Evolutionary conservation across 345 rosid species (phyloP).

Genomic region (Nasturtium officinale): DNA sequence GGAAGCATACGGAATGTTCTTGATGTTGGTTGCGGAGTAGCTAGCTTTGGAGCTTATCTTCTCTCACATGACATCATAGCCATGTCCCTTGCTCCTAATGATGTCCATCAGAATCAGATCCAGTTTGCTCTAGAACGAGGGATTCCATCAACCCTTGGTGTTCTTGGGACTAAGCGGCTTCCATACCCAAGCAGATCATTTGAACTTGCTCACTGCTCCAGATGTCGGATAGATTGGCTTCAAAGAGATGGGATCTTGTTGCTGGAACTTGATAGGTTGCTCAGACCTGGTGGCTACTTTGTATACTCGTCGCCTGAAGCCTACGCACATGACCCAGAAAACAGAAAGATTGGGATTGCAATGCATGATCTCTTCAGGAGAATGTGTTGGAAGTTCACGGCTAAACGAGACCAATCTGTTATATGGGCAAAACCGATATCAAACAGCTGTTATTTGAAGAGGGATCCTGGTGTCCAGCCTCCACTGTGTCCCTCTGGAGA

Average conservation of each 20-base stretch:
- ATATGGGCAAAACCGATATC: conserved; percentile 87
- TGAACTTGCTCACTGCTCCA: conserved; percentile 94
- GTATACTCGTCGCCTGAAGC: conserved; percentile 98
- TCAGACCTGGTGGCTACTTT: conserved; percentile 97
- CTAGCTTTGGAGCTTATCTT: conserved; percentile 98
- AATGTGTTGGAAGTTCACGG: conserved; percentile 92
- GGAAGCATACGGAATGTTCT: conserved; percentile 86
- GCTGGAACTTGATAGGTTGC: conserved; percentile 87
- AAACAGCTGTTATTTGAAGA: conserved; percentile 84
- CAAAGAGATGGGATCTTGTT: conserved; percentile 93
- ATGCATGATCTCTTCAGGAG: conserved; percentile 78
- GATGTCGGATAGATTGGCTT: conserved; percentile 98
- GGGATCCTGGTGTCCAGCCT: conserved; percentile 66
- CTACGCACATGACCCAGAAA: conserved; percentile 83
- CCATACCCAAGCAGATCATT: conserved; percentile 98
- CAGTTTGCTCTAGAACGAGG: conserved; percentile 97
- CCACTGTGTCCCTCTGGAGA: conserved; percentile 77
- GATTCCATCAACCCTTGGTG: conserved; percentile 92
- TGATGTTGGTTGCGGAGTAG: conserved; percentile 98
- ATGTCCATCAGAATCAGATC: conserved; percentile 97
- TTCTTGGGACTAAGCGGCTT: conserved; percentile 91
- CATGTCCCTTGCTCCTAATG: conserved; percentile 97
- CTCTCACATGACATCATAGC: conserved; percentile 80
- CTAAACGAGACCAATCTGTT: conserved; percentile 82
- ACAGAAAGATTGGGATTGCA: conserved; percentile 76